phyloP scores from a whole-genome alignment of 2,329 filamentous ascomycete species.

The Alternaria gansuensis region DNA sequence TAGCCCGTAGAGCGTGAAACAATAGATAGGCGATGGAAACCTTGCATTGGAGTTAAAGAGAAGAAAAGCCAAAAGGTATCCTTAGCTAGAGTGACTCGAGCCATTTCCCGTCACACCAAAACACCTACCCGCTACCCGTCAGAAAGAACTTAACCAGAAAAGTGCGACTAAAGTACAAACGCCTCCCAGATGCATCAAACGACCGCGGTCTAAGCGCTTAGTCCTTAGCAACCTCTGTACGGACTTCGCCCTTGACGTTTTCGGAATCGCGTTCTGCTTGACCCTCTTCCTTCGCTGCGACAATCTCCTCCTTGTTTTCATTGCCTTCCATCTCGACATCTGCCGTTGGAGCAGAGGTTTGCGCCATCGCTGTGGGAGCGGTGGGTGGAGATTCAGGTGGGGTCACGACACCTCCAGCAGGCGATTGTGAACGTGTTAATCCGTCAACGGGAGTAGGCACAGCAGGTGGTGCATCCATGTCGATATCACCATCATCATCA shows the following conservation, averaged over 20 bases:
- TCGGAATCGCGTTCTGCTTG: slow-evolving; percentile 41
- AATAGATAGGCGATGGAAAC: background rate
- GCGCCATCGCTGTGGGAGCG: slow-evolving; percentile 25
- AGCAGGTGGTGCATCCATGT: slow-evolving; percentile 46
- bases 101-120: slow-evolving; percentile 28
- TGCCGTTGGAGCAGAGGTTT: slow-evolving; percentile 30
- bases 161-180: slow-evolving; percentile 21
- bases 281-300: slow-evolving; percentile 39
- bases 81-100: slow-evolving; percentile 9
- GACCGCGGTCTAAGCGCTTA: slow-evolving; percentile 10
- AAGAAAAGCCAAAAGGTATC: slow-evolving; percentile 30
- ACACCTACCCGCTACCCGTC: slow-evolving; percentile 25
- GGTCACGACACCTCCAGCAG: slow-evolving; percentile 46
- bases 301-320: slow-evolving; percentile 29
- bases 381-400: slow-evolving; percentile 49
- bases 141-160: slow-evolving; percentile 6
- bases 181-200: slow-evolving; percentile 22
- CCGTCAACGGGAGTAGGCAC: slow-evolving; percentile 21
- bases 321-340: slow-evolving; percentile 48
- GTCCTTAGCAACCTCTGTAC: slow-evolving; percentile 43
- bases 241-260: slow-evolving; percentile 45
- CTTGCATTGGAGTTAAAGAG: slow-evolving; percentile 8
- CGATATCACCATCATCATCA: slow-evolving; percentile 50
- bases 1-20: background rate
- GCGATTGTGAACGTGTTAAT: slow-evolving; percentile 40